Evolutionary conservation across 148 eudicot species (phyloP).

Genomic region (Diospyros kaki): DNA sequence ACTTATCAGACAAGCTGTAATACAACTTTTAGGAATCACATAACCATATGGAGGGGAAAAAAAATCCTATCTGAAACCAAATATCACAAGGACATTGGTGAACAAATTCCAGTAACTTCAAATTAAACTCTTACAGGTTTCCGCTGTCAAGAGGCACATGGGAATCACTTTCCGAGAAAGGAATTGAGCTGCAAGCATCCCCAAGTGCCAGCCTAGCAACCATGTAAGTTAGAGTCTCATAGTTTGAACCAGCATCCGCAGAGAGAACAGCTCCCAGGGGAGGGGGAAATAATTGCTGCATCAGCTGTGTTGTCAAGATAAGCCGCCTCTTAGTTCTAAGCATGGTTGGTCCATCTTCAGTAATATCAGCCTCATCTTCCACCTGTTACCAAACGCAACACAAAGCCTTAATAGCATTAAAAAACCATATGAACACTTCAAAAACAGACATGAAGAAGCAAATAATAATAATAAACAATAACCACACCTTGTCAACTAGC

Average conservation of each 20-base stretch:
- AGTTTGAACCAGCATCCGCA: constrained; percentile 47
- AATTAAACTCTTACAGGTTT: constrained; percentile 46
- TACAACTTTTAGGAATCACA: background rate
- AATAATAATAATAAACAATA: background rate
- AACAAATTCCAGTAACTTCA: constrained; percentile 1
- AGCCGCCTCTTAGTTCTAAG: constrained; percentile 72
- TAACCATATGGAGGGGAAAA: background rate
- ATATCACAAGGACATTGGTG: background rate
- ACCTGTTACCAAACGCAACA: constrained; percentile 39
- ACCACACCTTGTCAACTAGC: constrained; percentile 57
- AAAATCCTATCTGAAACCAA: constrained; percentile 4
- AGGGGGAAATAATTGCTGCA: constrained; percentile 78
- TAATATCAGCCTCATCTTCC: constrained; percentile 49
- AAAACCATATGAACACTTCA: background rate
- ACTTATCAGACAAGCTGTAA: constrained; percentile 36
- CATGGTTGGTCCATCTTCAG: constrained; percentile 42
- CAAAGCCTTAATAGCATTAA: constrained; percentile 7
- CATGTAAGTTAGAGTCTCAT: constrained; percentile 49
- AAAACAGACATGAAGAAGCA: background rate
- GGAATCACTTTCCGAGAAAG: constrained; percentile 32
- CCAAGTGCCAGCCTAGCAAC: constrained; percentile 63
- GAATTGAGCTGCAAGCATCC: constrained; percentile 58
- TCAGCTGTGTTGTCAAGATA: constrained; percentile 64
- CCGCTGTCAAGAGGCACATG: constrained; percentile 18
- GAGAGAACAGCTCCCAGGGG: constrained; percentile 52